Conservation (phyloP, 1,284 basidiomycete genomes). For the Cystobasidiaceae sp. region DNA sequence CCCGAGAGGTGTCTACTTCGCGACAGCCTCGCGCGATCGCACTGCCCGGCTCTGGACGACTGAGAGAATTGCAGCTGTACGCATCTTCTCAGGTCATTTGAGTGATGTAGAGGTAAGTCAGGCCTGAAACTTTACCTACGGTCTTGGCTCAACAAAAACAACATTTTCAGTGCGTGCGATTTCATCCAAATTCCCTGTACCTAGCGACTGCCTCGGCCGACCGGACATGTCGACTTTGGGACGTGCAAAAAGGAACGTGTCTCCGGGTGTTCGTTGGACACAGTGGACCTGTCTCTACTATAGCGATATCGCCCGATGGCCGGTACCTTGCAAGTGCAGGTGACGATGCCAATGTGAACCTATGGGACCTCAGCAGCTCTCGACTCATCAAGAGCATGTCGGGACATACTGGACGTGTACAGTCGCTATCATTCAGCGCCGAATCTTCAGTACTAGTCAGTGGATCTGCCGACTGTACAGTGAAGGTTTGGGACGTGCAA, state of each 20-base stretch:
- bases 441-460: constrained; percentile 86
- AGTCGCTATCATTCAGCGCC: constrained; percentile 83
- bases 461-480: constrained; percentile 86
- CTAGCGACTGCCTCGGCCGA: constrained; percentile 95
- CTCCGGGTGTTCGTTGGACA: constrained; percentile 95
- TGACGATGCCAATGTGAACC: constrained; percentile 84
- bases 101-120: constrained; percentile 92
- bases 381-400: constrained; percentile 94
- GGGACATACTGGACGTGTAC: constrained; percentile 81
- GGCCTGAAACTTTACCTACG: background rate
- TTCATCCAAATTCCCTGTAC: constrained; percentile 97
- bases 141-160: no score
- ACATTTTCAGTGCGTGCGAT: constrained; percentile 77
- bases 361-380: constrained; percentile 95
- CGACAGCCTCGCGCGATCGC: constrained; percentile 85
- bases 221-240: constrained; percentile 93
- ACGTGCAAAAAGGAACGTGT: constrained; percentile 91
- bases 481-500: constrained; percentile 94
- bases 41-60: constrained; percentile 96
- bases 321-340: constrained; percentile 87
- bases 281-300: constrained; percentile 77
- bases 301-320: constrained; percentile 90
- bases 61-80: constrained; percentile 76
- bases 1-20: constrained; percentile 96
- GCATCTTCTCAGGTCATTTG: constrained; percentile 93